Base-by-base conservation (phyloP, 73 alveolate species). In the Paramecium octaurelia region DNA sequence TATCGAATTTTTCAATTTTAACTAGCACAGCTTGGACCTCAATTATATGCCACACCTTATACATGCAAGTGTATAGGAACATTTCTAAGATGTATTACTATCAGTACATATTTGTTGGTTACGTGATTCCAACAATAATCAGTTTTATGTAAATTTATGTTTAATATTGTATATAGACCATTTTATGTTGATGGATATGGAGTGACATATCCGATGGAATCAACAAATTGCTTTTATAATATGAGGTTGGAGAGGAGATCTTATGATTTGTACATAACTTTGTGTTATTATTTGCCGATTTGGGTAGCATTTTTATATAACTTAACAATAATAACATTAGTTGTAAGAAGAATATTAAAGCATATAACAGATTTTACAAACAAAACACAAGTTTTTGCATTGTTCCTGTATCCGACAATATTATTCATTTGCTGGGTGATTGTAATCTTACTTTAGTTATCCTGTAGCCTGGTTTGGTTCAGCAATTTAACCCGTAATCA, bases 21-120 rank as follows among this genome's bases (percentile, higher is more conserved):
- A 14, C 89, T 34, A 76, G 89, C 20, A 40, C 71, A 4, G 89
- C 89, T 36, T 76, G 89, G 89, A 76, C 89, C 16, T 76, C 89
- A 38, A 43, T 76, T 35, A 76, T 76, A 0, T 76, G 89, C 7
- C 89, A 76, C 23, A 76, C 89, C 1, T 58, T 76, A 16, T 76
- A 76, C 18, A 36, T 24, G 64, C 29, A 76, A 42, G 89, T 76
- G 29, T 42, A 21, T 40, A 40, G n/a, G 14, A 40, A 76, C 16
- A 42, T 6, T 0, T 36, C 40, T 35, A 76, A 34, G 24, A 34
- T 76, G 21, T 76, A 76, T 29, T 76, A 76, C 16, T 76, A 24
- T 34, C 46, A 36, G 42, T 76, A 76, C 23, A 76, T 76, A 8
- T 76, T 34, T 76, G 40, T 43, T 20, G 89, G 89, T 0, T 76